Evolutionary conservation across 2,329 filamentous ascomycete species (phyloP), one percentile per base, ranked within the genome.

Genomic region (Hansfordia pulvinata): DNA sequence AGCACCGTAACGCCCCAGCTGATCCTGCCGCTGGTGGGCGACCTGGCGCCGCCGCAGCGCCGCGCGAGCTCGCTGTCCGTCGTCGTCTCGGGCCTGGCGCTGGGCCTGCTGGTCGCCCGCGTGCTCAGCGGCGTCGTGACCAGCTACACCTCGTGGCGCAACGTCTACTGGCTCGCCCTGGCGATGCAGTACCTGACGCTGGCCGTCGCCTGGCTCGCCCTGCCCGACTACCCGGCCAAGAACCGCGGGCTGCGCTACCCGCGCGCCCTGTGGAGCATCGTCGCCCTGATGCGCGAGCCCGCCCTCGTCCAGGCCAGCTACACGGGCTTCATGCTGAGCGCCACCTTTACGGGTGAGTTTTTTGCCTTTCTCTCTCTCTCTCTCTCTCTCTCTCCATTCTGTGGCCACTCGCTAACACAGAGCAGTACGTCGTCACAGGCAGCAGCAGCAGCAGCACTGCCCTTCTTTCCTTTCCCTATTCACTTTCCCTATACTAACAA

Each of bases 11-110:
- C 46, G 7, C 47, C 47, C 22, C 64, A 68, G 47, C 48, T 68
- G 17, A 79, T 81, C 75, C 63, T 80, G n/a, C 76, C 76, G 0
- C 56, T 81, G 0, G 76, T 80, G 2, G 74, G 73, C 3, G 75
- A 80, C 36, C 60, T 81, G 3, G 74, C 73, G 1, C 74, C 75
- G 0, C 60, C 69, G 0, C 51, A 69, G 24, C 60, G 65, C 10
- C 64, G 75, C 8, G 75, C 74, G 3, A 60, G 69, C 10, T 67
- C 72, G 2, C 56, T 80, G 17, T 71, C 69, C 8, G 69, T 80
- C 30, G 72, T 79, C 1, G 69, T 72, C 2, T 75, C 69, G 0
- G 76, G 73, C 3, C 54, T 79, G 4, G 60, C 76, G 27, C 58
- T 79, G 3, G 76, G 76, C 6, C 64, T 81, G 31, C 58, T 81